Conservation (phyloP, 805 yeast species). For the Saccharomycopsis vini region DNA sequence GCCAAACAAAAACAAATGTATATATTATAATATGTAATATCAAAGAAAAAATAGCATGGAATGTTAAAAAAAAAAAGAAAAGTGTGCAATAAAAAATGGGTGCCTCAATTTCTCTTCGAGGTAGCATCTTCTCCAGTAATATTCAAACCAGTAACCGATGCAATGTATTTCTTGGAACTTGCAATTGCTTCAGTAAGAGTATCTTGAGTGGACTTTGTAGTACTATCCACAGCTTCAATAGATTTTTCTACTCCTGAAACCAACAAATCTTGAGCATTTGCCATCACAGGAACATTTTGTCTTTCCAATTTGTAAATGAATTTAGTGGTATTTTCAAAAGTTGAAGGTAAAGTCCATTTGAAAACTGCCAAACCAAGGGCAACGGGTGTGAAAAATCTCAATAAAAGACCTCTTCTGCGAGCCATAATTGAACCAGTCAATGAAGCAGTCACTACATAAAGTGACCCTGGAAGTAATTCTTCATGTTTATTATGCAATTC, state of each 20-base stretch:
- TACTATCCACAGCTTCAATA: constrained; percentile 35
- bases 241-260: constrained; percentile 37
- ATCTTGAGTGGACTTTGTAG: constrained; percentile 32
- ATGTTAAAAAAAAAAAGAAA: not conserved
- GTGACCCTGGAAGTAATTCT: constrained; percentile 59
- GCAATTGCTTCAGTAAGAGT: constrained; percentile 30
- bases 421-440: constrained; percentile 67
- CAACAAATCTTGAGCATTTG: constrained; percentile 48
- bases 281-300: constrained; percentile 51
- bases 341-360: constrained; percentile 61
- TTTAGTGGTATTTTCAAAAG: constrained; percentile 51
- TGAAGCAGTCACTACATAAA: constrained; percentile 61
- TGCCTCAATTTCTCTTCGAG: not conserved
- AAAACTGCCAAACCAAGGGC: constrained; percentile 57
- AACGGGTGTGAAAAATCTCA: constrained; percentile 50
- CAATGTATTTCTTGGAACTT: constrained; percentile 36
- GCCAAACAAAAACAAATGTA: no score
- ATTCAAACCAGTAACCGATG: constrained; percentile 58
- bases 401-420: constrained; percentile 51
- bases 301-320: constrained; percentile 56
- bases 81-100: not conserved
- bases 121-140: constrained; percentile 40
- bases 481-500: constrained; percentile 56
- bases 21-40: constrained; percentile 2
- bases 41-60: no score